Conservation (phyloP, 1,284 basidiomycete species). For the Gomphus sp. region DNA sequence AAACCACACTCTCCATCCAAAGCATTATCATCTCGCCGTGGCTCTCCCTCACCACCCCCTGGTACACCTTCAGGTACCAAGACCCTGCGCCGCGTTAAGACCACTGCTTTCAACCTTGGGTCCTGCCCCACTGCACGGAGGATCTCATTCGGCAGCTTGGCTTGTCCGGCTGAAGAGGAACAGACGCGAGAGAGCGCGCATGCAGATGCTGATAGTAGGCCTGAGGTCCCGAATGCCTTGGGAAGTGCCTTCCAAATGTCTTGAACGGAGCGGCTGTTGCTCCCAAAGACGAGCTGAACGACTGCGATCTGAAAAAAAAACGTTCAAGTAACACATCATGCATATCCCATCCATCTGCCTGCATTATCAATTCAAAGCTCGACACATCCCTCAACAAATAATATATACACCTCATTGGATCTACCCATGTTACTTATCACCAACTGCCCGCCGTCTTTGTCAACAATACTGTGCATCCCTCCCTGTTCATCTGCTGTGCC, state of each 20-base stretch:
- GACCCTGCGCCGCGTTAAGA: constrained; percentile 15
- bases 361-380: not conserved
- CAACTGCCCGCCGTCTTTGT: constrained; percentile 4
- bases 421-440: constrained; percentile 1
- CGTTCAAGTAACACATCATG: not conserved
- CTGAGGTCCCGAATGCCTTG: constrained; percentile 25
- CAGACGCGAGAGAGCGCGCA: constrained; percentile 25
- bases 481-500: not conserved
- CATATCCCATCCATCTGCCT: not conserved
- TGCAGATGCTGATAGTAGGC: constrained; percentile 14
- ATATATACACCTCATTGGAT: not conserved
- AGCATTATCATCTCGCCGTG: not conserved
- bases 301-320: not conserved
- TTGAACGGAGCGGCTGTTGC: constrained; percentile 19
- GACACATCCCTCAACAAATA: not conserved
- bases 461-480: not conserved
- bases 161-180: constrained; percentile 20
- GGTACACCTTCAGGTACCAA: not conserved
- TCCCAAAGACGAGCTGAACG: not conserved
- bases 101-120: constrained; percentile 12
- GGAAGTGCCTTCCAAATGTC: constrained; percentile 55
- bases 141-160: constrained; percentile 42
- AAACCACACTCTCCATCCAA: not conserved
- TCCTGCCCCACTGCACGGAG: constrained; percentile 27
- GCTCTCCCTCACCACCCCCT: not conserved